These are phyloP conservation scores for Xerocomellus amylosporus DNA, from an alignment of 768 basidiomycete genomes.

Conservation along the genomic window DNA sequence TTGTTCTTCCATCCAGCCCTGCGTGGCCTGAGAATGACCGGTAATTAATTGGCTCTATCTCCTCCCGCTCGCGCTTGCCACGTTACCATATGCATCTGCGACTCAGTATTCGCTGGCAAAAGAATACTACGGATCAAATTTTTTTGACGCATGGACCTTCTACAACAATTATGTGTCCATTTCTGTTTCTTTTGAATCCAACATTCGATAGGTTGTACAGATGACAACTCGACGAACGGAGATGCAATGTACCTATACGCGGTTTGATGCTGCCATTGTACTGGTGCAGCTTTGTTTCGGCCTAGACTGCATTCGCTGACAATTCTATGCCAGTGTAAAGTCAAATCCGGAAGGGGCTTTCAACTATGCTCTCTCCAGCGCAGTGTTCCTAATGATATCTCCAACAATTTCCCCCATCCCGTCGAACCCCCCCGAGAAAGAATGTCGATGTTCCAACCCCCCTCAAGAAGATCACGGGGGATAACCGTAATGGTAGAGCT, in stretches of 20 bases:
- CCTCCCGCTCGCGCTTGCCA: slow-evolving; percentile 7
- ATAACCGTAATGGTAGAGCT: not conserved
- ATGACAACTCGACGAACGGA: slow-evolving; percentile 69
- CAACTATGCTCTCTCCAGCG: not conserved
- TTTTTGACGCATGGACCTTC: slow-evolving; percentile 70
- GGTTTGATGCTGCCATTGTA: not conserved
- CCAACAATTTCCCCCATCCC: not conserved
- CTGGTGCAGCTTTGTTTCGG: slow-evolving; percentile 46
- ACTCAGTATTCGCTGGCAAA: slow-evolving; percentile 51
- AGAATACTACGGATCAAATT: slow-evolving; percentile 56
- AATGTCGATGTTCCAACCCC: not conserved
- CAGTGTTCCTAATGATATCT: not conserved
- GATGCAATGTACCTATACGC: slow-evolving; percentile 46
- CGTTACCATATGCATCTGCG: slow-evolving; percentile 9
- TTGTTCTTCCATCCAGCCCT: not conserved
- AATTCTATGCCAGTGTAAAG: slow-evolving; percentile 55
- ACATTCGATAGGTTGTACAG: slow-evolving; percentile 30
- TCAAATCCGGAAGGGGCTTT: too few relatives aligned
- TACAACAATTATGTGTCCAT: slow-evolving; percentile 49
- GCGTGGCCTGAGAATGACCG: slow-evolving; percentile 7
- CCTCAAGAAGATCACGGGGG: not conserved
- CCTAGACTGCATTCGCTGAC: slow-evolving; percentile 48
- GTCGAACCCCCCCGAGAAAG: not conserved
- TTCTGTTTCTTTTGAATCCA: not conserved
- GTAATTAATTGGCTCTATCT: not conserved